Base-by-base conservation (phyloP, 2,329 filamentous ascomycete species). In the Verticillium tricorpus region DNA sequence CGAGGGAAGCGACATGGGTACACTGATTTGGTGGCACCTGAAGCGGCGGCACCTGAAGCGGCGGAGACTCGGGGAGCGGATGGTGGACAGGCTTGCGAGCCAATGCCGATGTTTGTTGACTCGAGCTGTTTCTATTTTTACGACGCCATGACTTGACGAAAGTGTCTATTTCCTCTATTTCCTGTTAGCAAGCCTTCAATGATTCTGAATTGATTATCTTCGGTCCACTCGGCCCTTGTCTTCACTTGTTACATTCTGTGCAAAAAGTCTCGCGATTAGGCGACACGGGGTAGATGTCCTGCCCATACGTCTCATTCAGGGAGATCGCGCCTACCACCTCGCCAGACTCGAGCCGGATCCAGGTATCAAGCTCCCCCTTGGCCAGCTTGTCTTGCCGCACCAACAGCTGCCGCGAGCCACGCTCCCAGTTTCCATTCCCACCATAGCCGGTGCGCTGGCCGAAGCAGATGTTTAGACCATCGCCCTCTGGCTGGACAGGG, bases 401-500 rank as follows among this genome's bases (percentile, higher is more conserved):
- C 2, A 78, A 66, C 14, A 89, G 73, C 66, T 88, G 83, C 1
- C 86, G 77, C 5, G 81, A 80, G 1, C 88, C 89, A 0, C 88
- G 82, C 11, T 82, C 81, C 84, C 84, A 89, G 56, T 78, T 77
- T 0, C 87, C 86, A 66, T 91, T 91, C 0, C 89, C 89, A 0
- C 88, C 89, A 61, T 91, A 91, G 0, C 89, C 89, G 0, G 85
- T 82, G 66, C 89, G 88, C 65, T 89, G 84, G 5, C 86, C 86
- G 68, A 88, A 90, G 66, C 81, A 84, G 11, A 84, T 66, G 56
- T 79, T 76, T n/a, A 78, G 67, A 1, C 79, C 80, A 1, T 71
- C 66, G 2, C 74, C 70, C 28, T 34, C 58, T 8, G 58, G 88
- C 65, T 89, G 84, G 5, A 86, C 86, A 68, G 88, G 90, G 66